Conservation (phyloP, 2,329 filamentous ascomycete genomes). For the Fusarium kyushuense region DNA sequence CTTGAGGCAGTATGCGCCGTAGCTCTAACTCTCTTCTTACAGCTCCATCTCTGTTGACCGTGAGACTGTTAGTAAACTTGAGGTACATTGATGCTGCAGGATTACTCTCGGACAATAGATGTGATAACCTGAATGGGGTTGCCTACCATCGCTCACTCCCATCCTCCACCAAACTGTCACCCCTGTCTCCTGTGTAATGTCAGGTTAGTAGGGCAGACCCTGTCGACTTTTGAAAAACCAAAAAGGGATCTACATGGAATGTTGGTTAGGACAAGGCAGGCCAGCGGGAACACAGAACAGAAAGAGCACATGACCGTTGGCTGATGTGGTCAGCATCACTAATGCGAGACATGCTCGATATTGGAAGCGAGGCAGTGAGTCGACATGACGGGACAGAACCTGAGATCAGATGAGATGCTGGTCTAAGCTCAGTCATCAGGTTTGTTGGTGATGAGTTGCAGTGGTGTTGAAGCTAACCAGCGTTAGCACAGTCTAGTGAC, state of each 20-base stretch:
- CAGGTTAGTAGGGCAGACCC: slow-evolving; percentile 9
- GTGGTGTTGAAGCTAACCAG: background rate
- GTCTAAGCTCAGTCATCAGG: slow-evolving; percentile 15
- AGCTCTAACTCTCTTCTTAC: background rate
- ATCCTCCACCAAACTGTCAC: slow-evolving; percentile 8
- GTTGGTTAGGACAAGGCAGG: background rate
- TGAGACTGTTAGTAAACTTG: background rate
- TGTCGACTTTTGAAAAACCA: slow-evolving; percentile 13
- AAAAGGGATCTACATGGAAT: slow-evolving; percentile 23
- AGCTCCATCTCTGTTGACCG: background rate
- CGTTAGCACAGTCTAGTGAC: background rate
- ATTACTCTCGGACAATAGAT: background rate
- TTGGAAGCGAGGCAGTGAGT: background rate
- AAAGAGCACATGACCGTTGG: slow-evolving; percentile 34
- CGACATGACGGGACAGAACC: background rate
- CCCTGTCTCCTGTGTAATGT: background rate
- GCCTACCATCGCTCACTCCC: background rate
- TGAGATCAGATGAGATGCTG: slow-evolving; percentile 4
- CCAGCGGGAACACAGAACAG: slow-evolving; percentile 15
- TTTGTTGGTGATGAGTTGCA: slow-evolving; percentile 15
- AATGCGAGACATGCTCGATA: slow-evolving; percentile 18
- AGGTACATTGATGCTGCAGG: background rate
- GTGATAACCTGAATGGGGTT: background rate
- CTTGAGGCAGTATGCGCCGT: background rate
- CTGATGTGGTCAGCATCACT: slow-evolving; percentile 28